Evolutionary conservation across 2,329 filamentous ascomycete genomes (phyloP).

Genomic region (Penicillium concentricum): DNA sequence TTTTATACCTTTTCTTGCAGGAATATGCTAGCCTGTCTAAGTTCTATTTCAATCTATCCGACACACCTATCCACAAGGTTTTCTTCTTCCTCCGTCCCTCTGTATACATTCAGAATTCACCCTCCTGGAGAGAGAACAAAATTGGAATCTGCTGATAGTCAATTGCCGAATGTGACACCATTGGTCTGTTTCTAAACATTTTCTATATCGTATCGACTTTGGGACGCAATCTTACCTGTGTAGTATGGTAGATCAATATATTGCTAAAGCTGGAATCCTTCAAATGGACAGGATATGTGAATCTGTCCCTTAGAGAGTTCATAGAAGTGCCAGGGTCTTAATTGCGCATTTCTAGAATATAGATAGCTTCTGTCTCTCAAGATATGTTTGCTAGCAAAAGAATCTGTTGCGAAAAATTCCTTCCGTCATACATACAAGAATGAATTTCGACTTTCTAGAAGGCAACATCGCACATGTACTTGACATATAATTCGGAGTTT

Average conservation of each 20-base stretch:
- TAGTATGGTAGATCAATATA: neutral
- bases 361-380: neutral
- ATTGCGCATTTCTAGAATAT: neutral
- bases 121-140: too few species aligned
- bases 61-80: neutral
- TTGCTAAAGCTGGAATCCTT: too few species aligned
- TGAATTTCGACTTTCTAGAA: neutral
- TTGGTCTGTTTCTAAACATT: neutral
- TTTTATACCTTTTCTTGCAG: neutral
- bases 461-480: neutral
- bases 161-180: neutral
- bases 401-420: neutral
- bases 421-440: neutral
- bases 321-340: too few species aligned
- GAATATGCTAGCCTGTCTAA: neutral
- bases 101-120: neutral
- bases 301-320: too few species aligned
- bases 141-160: neutral
- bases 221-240: neutral
- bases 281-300: neutral
- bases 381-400: neutral
- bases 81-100: neutral
- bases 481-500: neutral
- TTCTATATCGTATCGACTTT: neutral
- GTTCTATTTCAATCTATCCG: neutral